Base-by-base conservation (phyloP, 495 filamentous ascomycete species). In the Parachaetomium inaequale region DNA sequence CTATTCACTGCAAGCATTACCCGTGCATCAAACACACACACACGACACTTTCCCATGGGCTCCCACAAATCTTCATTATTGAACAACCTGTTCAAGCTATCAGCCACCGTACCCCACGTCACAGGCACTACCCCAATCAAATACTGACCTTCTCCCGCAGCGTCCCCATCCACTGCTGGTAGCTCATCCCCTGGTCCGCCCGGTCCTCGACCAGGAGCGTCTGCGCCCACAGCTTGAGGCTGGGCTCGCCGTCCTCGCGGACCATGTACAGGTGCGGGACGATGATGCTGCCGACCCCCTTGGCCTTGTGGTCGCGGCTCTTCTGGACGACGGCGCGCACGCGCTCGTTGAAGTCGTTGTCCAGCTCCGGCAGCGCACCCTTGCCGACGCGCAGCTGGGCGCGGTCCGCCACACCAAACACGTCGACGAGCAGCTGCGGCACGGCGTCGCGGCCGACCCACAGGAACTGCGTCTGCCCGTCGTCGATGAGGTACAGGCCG, bases 401-500 rank as follows among this genome's bases (percentile, higher is more conserved):
- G 65, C 88, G 83, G 72, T 96, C 91, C 25, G 83, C 78, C 38
- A 91, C 78, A 10, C 91, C 93, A 72, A 98, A 98, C 17, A 98
- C 95, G 69, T 98, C 94, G 47, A 79, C 69, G 25, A 97, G 80
- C 0, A 98, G 83, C 74, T 96, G 91, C 2, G 92, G 91, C 7
- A 98, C 91, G 0, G 93, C 89, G 64, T 98, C 92, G 31, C 92
- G 84, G 17, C 94, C 94, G 28, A 98, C 85, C 95, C 95, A 98
- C 56, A 98, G 79, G 82, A 98, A 98, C 71, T 98, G 95, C 17
- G 91, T 96, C 72, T 97, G 93, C 17, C 92, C 92, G 70, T 98
- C 94, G 69, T 98, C 95, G 68, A 98, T 95, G 57, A 98, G 84
- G 73, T 98, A 98, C 1, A 98, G 83, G n/a, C 94, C 94, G 70